These are phyloP conservation scores for Clarkia xantiana DNA, from an alignment of 345 rosid species.

Conservation along the genomic window DNA sequence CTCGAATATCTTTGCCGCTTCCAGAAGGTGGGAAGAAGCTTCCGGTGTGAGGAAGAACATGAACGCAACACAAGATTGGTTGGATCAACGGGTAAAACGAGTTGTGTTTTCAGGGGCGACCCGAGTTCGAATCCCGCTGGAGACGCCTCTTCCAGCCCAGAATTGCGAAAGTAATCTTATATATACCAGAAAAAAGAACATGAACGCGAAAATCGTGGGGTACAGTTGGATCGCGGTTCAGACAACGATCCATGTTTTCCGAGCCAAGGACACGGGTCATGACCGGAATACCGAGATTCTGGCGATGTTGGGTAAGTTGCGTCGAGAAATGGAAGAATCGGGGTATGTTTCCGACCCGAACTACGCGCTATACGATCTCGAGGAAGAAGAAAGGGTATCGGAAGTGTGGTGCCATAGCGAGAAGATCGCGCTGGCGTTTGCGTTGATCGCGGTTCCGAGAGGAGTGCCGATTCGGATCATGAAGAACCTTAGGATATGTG, in stretches of 20 bases:
- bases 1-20: conserved; percentile 62
- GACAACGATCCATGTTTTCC: conserved; percentile 58
- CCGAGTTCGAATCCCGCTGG: too few species aligned
- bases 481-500: conserved; percentile 77
- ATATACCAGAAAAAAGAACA: too few species aligned
- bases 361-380: conserved; percentile 58
- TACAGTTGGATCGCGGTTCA: conserved; percentile 72
- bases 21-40: conserved; percentile 90
- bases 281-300: conserved; percentile 51
- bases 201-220: conserved; percentile 49
- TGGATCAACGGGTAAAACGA: too few species aligned
- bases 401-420: conserved; percentile 74
- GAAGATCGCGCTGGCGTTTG: conserved; percentile 79
- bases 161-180: too few species aligned
- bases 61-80: too few species aligned
- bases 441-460: conserved; percentile 40
- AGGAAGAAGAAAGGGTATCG: conserved; percentile 68
- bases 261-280: conserved; percentile 68
- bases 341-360: conserved; percentile 50
- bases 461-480: conserved; percentile 65
- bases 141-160: too few species aligned
- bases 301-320: conserved; percentile 30
- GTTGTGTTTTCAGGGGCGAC: too few species aligned
- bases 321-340: conserved; percentile 42
- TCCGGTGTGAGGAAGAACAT: conserved; percentile 49